Evolutionary conservation across 352 stramenopile species (phyloP).

Genomic region (Phytophthora cactorum): DNA sequence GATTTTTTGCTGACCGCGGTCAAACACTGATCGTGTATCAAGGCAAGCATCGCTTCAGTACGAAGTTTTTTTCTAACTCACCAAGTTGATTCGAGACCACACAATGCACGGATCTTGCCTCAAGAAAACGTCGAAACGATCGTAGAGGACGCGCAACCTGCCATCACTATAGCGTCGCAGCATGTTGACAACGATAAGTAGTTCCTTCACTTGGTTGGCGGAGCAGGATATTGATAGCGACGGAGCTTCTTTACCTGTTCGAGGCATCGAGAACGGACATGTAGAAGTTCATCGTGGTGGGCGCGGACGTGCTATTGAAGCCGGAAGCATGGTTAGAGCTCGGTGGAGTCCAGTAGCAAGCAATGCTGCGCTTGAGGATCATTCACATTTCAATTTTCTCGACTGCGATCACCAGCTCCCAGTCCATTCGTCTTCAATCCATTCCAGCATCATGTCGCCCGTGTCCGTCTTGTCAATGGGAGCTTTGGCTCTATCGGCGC

Average conservation of each 20-base stretch:
- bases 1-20: constrained; percentile 9
- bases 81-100: constrained; percentile 6
- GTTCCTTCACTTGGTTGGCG: neutral
- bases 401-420: constrained; percentile 20
- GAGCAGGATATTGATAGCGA: constrained; percentile 6
- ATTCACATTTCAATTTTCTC: constrained; percentile 45
- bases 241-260: constrained; percentile 36
- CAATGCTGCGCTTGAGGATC: neutral
- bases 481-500: constrained; percentile 24
- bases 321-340: neutral
- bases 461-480: constrained; percentile 29
- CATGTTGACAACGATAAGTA: neutral
- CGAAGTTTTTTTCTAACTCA: neutral
- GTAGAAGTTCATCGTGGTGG: constrained; percentile 35
- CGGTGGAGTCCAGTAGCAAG: neutral
- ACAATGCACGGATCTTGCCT: constrained; percentile 22
- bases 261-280: constrained; percentile 23
- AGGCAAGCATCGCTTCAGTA: constrained; percentile 3
- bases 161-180: neutral
- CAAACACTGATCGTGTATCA: neutral
- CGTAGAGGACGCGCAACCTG: constrained; percentile 20
- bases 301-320: constrained; percentile 19
- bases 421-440: constrained; percentile 15
- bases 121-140: constrained; percentile 25
- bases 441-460: constrained; percentile 26